Conservation (phyloP, 768 basidiomycete species). For the Rhodotorula kratochvilovae region DNA sequence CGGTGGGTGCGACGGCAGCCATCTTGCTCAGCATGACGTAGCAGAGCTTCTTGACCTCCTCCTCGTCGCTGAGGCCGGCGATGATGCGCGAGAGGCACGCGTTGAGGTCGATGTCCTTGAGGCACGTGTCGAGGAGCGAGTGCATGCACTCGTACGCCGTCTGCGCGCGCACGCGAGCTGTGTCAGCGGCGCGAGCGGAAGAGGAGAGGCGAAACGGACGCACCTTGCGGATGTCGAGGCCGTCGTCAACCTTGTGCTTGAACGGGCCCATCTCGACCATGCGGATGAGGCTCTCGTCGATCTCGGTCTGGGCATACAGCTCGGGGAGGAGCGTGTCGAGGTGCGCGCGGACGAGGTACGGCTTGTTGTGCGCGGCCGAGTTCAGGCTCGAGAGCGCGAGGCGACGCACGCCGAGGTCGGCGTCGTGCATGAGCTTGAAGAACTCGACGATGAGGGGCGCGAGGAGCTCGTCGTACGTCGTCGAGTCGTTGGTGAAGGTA, state of each 20-base stretch:
- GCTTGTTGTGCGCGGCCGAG: conserved; percentile 90
- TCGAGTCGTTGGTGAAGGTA: conserved; percentile 79
- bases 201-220: conserved; percentile 2
- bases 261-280: conserved; percentile 96
- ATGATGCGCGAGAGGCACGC: conserved; percentile 77
- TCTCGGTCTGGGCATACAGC: conserved; percentile 73
- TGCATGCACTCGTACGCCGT: conserved; percentile 97
- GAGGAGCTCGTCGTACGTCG: conserved; percentile 83
- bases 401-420: conserved; percentile 75
- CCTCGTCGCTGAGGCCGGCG: conserved; percentile 76
- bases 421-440: conserved; percentile 80
- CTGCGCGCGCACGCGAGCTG: no score
- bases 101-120: conserved; percentile 78
- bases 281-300: conserved; percentile 60
- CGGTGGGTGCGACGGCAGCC: conserved; percentile 75
- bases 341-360: conserved; percentile 83
- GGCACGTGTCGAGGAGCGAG: conserved; percentile 86
- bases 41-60: conserved; percentile 94
- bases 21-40: conserved; percentile 93
- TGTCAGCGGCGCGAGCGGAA: no score
- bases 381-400: conserved; percentile 85
- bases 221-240: conserved; percentile 80
- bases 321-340: conserved; percentile 68
- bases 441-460: conserved; percentile 82
- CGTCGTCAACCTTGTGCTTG: conserved; percentile 95